Conservation (phyloP, 176 grass and related monocot genomes). For the Tillandsia leiboldiana region DNA sequence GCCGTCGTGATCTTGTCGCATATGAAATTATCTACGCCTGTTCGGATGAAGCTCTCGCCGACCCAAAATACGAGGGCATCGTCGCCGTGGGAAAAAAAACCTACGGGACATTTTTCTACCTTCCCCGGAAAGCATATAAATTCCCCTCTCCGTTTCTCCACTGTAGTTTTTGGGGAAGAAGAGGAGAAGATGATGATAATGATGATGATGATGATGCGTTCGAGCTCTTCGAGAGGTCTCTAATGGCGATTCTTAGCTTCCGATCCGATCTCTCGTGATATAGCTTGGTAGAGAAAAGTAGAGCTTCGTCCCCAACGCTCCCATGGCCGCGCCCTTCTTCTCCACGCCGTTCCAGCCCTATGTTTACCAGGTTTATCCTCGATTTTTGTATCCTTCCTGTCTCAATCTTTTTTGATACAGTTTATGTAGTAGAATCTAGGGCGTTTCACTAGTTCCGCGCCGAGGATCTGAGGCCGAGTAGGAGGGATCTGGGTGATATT, state of each 20-base stretch:
- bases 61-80: too few species aligned
- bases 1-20: too few species aligned
- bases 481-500: not conserved
- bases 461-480: not conserved
- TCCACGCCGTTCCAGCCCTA: slow-evolving; percentile 89
- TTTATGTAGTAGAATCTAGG: not conserved
- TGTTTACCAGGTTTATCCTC: slow-evolving; percentile 65
- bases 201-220: too few species aligned
- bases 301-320: not conserved
- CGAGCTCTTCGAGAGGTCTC: not conserved
- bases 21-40: too few species aligned
- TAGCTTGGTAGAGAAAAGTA: not conserved
- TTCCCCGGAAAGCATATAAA: too few species aligned
- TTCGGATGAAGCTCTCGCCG: too few species aligned
- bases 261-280: slow-evolving; percentile 5
- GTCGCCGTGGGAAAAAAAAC: too few species aligned
- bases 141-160: too few species aligned
- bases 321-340: slow-evolving; percentile 96
- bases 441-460: not conserved
- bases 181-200: too few species aligned
- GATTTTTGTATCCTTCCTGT: too few species aligned
- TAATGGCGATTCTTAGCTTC: not conserved
- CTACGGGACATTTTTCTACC: too few species aligned
- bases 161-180: too few species aligned
- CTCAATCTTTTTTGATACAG: not conserved